Evolutionary conservation across 495 filamentous ascomycete species (phyloP), one percentile per base, ranked within the genome.

Genomic region (Hyaloscypha bicolor): DNA sequence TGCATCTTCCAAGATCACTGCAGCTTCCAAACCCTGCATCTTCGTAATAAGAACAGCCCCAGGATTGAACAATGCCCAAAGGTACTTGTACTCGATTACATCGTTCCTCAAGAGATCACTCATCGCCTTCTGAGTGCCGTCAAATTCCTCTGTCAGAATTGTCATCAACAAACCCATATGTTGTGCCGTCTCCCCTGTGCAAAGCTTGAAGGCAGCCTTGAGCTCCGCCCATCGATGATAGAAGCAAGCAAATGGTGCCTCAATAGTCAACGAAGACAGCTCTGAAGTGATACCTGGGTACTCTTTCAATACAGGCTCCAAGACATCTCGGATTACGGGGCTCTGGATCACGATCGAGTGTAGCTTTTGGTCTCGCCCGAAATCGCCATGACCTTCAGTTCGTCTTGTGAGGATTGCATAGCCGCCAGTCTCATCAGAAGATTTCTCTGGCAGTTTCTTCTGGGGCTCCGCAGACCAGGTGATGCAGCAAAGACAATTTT

Each of bases 341-440:
- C 55, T 57, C 29, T 57, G 55, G 22, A 57, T 57, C 55, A 57
- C 55, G 55, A 57, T 57, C 8, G 55, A 57, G 29, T 57, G 55
- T 9, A 57, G 30, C 29, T 57, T 57, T 4, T 30, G 21, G n/a
- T 57, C 55, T 16, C 9, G 19, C 30, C 55, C 55, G 8, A 29
- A 57, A 16, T 57, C 55, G 6, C 55, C 55, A 57, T 57, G 55
- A 16, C 55, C 55, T 32, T 57, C 55, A 6, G 55, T 57, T 1
- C 30, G 25, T 57, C 55, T 6, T 5, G 22, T 22, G 55, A 57
- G 55, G 30, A 57, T 57, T 21, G 55, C 55, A 32, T 57, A 57
- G 1, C 22, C 55, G 30, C 55, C 55, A 9, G 55, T 32, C n/a
- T 57, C 55, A 31, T 21, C 30, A 25, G 55, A 9, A 31, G 55